These are phyloP conservation scores for Sporothrix schenckii DNA, from an alignment of 2,329 filamentous ascomycete species.

Conservation along the genomic window DNA sequence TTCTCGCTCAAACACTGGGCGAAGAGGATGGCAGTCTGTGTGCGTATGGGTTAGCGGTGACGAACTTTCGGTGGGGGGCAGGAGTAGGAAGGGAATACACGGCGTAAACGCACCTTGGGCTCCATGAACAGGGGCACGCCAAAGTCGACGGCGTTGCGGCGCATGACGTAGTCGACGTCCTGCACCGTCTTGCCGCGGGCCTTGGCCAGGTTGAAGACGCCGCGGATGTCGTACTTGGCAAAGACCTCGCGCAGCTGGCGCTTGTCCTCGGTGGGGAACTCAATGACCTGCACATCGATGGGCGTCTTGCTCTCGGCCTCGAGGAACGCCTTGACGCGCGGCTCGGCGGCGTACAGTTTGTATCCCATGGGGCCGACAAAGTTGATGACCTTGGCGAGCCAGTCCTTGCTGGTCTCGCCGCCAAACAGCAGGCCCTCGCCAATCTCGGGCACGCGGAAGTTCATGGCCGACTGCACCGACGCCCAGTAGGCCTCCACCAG, in stretches of 20 bases:
- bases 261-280: slow-evolving; percentile 97
- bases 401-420: slow-evolving; percentile 67
- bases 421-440: slow-evolving; percentile 95
- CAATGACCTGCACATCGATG: slow-evolving; percentile 81
- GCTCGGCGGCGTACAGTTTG: slow-evolving; percentile 86
- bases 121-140: slow-evolving; percentile 98
- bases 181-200: slow-evolving; percentile 78
- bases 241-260: slow-evolving; percentile 92
- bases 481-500: slow-evolving; percentile 98
- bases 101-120: slow-evolving; percentile 68
- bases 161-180: slow-evolving; percentile 98
- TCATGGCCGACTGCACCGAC: slow-evolving; percentile 95
- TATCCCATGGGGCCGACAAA: slow-evolving; percentile 88
- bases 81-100: background rate
- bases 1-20: slow-evolving; percentile 97
- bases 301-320: slow-evolving; percentile 68
- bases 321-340: slow-evolving; percentile 79
- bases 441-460: slow-evolving; percentile 94
- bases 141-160: slow-evolving; percentile 97
- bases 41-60: slow-evolving; percentile 3
- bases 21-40: slow-evolving; percentile 89
- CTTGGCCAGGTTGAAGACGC: slow-evolving; percentile 92
- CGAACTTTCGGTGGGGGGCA: slow-evolving; percentile 21
- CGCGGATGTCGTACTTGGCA: slow-evolving; percentile 93
- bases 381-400: slow-evolving; percentile 76